Evolutionary conservation across 2,329 filamentous ascomycete genomes (phyloP).

Genomic region (Monosporascus sp.): DNA sequence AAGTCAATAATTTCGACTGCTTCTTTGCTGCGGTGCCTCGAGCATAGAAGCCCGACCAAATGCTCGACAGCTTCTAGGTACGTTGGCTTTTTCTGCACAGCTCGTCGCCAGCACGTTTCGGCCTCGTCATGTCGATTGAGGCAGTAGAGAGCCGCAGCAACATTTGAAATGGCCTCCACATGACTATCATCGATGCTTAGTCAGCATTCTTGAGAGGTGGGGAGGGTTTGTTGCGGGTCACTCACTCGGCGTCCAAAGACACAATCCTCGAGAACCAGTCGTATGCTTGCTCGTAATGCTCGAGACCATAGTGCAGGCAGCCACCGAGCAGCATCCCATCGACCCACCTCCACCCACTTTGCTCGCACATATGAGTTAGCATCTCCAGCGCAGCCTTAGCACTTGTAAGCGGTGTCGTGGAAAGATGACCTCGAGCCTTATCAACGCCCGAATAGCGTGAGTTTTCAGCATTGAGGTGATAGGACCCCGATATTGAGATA

Average conservation of each 20-base stretch:
- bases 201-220: not conserved
- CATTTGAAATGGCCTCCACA: conserved; percentile 89
- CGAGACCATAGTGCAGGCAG: conserved; percentile 85
- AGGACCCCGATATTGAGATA: conserved; percentile 13
- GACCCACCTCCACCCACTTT: conserved; percentile 81
- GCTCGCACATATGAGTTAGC: conserved; percentile 68
- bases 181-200: conserved; percentile 48
- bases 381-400: conserved; percentile 67
- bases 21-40: conserved; percentile 72
- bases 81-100: conserved; percentile 76
- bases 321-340: conserved; percentile 90
- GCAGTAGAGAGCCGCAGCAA: conserved; percentile 83
- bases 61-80: conserved; percentile 96
- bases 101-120: conserved; percentile 76
- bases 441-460: conserved; percentile 12
- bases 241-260: conserved; percentile 50
- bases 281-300: conserved; percentile 72
- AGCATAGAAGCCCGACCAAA: conserved; percentile 80
- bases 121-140: conserved; percentile 79
- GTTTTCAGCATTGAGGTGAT: conserved; percentile 17
- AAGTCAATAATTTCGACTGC: conserved; percentile 83
- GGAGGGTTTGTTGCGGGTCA: conserved; percentile 1
- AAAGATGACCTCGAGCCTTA: conserved; percentile 15
- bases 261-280: conserved; percentile 67
- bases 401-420: conserved; percentile 41